Conservation (phyloP, 306 rosid species). For the Geum urbanum region DNA sequence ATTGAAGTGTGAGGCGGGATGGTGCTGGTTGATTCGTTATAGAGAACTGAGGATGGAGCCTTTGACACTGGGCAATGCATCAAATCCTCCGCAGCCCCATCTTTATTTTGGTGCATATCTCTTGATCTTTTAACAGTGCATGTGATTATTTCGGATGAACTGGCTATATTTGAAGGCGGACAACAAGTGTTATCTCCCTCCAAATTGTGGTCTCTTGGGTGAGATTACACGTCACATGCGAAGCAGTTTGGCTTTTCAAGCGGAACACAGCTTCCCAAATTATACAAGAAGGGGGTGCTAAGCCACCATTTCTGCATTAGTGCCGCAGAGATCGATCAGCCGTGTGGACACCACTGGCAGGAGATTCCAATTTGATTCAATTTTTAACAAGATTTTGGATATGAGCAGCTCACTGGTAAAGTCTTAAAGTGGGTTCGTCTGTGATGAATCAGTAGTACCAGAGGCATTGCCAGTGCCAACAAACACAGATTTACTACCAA, state of each 20-base stretch:
- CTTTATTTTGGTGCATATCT: slow-evolving; percentile 11
- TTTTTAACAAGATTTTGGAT: not conserved
- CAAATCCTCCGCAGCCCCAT: slow-evolving; percentile 15
- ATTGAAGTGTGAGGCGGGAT: not conserved
- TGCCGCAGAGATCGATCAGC: not conserved
- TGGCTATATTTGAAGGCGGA: no score
- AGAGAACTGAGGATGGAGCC: slow-evolving; percentile 18
- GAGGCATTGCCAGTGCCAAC: not conserved
- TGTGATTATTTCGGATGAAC: not conserved
- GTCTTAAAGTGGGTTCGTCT: not conserved
- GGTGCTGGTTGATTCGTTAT: slow-evolving; percentile 12
- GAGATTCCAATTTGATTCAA: not conserved
- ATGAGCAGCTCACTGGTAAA: not conserved
- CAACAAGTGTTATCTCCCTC: not conserved
- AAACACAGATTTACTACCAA: not conserved
- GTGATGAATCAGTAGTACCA: not conserved
- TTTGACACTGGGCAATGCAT: slow-evolving; percentile 18
- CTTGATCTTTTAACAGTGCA: slow-evolving; percentile 6
- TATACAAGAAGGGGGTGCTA: not conserved
- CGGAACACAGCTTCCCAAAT: no score
- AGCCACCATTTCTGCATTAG: not conserved
- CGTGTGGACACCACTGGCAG: not conserved
- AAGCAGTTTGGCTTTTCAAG: not conserved
- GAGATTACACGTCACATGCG: not conserved
- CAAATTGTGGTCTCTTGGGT: not conserved